phyloP scores from a whole-genome alignment of 1,139 yeast genomes.

The Saccharomycopsis phalli region DNA sequence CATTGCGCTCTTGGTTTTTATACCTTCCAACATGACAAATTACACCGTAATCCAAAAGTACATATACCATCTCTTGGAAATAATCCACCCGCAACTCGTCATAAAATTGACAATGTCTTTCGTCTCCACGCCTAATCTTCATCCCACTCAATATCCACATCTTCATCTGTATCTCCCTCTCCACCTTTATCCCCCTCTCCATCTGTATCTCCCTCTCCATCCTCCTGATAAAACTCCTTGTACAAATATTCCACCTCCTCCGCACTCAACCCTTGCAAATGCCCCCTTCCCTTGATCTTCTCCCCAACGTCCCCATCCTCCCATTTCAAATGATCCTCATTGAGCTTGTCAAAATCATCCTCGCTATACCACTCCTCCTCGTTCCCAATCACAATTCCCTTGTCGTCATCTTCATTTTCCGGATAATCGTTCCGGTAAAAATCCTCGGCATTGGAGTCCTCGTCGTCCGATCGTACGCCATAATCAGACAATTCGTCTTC shows the following conservation, averaged over 20 bases:
- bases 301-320: conserved; percentile 10
- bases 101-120: too few species aligned
- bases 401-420: conserved; percentile 70
- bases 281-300: conserved; percentile 1
- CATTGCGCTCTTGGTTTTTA: too few species aligned
- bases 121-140: too few species aligned
- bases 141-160: too few species aligned
- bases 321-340: not conserved
- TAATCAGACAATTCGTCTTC: conserved; percentile 31
- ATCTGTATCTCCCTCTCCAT: not conserved
- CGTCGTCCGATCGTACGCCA: conserved; percentile 42
- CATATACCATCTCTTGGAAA: too few species aligned
- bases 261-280: conserved; percentile 1
- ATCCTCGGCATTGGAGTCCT: conserved; percentile 83
- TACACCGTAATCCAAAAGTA: too few species aligned
- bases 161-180: too few species aligned
- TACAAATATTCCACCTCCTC: conserved; percentile 18
- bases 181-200: too few species aligned
- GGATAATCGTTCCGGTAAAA: conserved; percentile 93
- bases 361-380: conserved; percentile 26
- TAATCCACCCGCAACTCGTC: too few species aligned
- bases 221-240: conserved; percentile 13
- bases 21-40: too few species aligned
- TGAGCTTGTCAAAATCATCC: conserved; percentile 12
- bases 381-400: conserved; percentile 30